Evolutionary conservation across 2,329 filamentous ascomycete genomes (phyloP).

Genomic region (Seiridium unicorne): DNA sequence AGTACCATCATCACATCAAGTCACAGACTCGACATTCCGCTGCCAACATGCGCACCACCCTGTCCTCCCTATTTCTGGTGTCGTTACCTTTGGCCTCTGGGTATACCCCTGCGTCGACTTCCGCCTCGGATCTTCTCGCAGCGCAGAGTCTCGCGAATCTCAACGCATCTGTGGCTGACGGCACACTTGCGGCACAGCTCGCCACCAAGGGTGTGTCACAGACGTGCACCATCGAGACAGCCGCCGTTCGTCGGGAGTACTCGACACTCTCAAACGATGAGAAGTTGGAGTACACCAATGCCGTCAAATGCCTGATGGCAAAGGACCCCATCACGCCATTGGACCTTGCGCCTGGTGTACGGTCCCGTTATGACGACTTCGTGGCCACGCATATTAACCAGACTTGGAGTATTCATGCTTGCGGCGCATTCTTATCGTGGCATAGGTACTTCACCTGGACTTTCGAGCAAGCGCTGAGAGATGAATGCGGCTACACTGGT

Average conservation of each 20-base stretch:
- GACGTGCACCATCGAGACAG: neutral
- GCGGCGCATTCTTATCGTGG: conserved; percentile 17
- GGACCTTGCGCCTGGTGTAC: conserved; percentile 17
- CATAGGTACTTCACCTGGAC: conserved; percentile 19
- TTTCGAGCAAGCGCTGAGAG: conserved; percentile 19
- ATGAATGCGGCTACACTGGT: conserved; percentile 20
- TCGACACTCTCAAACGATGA: conserved; percentile 9
- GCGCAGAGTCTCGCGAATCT: neutral
- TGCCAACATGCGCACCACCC: conserved; percentile 4
- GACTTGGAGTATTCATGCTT: conserved; percentile 16
- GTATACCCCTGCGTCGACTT: neutral
- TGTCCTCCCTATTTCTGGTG: neutral
- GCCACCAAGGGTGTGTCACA: neutral
- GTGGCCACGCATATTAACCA: conserved; percentile 22
- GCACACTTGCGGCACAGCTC: neutral
- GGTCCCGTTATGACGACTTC: conserved; percentile 24
- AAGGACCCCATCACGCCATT: conserved; percentile 14
- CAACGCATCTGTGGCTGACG: neutral
- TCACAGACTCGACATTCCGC: neutral
- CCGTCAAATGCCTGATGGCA: conserved; percentile 18
- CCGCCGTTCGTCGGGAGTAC: neutral
- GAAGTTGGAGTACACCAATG: conserved; percentile 15
- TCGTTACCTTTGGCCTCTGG: neutral
- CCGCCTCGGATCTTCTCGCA: neutral
- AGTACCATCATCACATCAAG: neutral